Base-by-base conservation (phyloP, 306 rosid species). In the Castanospermum australe region DNA sequence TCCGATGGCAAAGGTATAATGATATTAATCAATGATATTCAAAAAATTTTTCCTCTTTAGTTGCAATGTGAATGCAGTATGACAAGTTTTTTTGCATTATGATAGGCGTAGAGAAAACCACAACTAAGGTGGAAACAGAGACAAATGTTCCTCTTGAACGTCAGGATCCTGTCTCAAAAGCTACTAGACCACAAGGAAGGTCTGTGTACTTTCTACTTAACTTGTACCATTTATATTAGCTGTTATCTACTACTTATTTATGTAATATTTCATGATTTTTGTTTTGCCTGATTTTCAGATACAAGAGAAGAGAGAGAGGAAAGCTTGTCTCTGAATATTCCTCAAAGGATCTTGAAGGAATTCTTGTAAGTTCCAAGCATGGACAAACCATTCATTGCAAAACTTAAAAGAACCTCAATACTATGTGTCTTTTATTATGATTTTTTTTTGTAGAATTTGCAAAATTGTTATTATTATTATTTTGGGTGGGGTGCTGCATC, bases 181-280 rank as follows among this genome's bases (percentile, higher is more conserved):
- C 84, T 77, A 91, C 99, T 47, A 88, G 98, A 63, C 97, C 98
- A 7, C 97, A 91, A 70, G 99, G 99, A 84, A 93, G 99, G 99
- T 96, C 17, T 54, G 91, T 66, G 48, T 35, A 4, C 12, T 71
- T 76, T 51, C 51, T 33, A 11, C 44, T 72, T 12, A 67, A 10
- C 21, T 13, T 41, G 8, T 35, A 47, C 20, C 42, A 63, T 51
- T 30, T 73, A 32, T 10, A 33, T 38, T 25, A 33, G 15, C 4
- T 63, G 41, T 48, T 35, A 13, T 21, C 18, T 67, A 7, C 18
- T 74, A 2, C 61, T 36, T 73, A 21, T 32, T 61, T 78, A 8
- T 18, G 5, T 6, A 0, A 36, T 38, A 33, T 33, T 52, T 13
- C 21, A 45, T 25, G 61, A 18, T 41, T 61, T 70, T 74, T 51